Conservation (phyloP, 2,329 filamentous ascomycete species). For the Diaporthe sp. region DNA sequence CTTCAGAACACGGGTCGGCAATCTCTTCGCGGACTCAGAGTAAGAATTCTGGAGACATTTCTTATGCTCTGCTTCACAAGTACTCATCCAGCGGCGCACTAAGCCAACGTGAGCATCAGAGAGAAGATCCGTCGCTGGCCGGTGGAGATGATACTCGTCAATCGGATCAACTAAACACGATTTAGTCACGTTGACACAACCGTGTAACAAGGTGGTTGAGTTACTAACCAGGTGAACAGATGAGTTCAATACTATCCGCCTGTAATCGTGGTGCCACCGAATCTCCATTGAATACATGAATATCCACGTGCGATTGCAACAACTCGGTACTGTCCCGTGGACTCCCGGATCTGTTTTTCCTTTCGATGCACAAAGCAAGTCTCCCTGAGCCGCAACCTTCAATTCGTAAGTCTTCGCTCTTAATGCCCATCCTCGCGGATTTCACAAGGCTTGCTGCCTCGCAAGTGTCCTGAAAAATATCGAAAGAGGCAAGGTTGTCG, state of each 20-base stretch:
- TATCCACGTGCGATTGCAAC: not conserved
- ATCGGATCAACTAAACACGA: not conserved
- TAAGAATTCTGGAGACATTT: not conserved
- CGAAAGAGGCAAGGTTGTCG: not conserved
- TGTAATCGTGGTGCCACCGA: not conserved
- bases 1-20: slow-evolving; percentile 11
- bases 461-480: not conserved
- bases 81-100: slow-evolving; percentile 10
- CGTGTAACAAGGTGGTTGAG: not conserved
- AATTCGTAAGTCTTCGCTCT: not conserved
- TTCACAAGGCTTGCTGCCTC: not conserved
- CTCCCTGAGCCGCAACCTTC: not conserved
- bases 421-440: not conserved
- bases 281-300: not conserved
- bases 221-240: not conserved
- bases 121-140: not conserved
- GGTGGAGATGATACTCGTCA: not conserved
- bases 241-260: not conserved
- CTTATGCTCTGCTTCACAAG: slow-evolving; percentile 14
- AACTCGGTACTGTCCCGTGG: not conserved
- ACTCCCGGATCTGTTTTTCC: fast-evolving
- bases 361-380: not conserved
- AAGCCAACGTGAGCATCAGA: not conserved
- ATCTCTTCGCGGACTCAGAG: not conserved
- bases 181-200: not conserved